Evolutionary conservation across 2,329 filamentous ascomycete genomes (phyloP), one percentile per base, ranked within the genome.

Genomic region (Raffaelea arxii): DNA sequence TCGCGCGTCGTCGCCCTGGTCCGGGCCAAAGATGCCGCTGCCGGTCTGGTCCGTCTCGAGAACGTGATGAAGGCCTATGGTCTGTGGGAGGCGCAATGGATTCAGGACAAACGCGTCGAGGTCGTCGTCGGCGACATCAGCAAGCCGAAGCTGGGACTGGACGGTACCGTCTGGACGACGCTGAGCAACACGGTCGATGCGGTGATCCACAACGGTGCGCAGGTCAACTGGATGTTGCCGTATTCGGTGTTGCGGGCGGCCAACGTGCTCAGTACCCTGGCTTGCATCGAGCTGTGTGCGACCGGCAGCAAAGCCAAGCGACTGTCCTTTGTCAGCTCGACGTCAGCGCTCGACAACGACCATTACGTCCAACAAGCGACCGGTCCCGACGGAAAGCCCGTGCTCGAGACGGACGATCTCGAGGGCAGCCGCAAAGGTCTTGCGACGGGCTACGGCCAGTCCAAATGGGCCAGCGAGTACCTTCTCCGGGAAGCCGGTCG

Each of bases 391-490:
- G 78, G 77, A 7, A 70, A 69, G 19, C 78, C 78, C 12, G 75
- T 95, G 16, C 70, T 74, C 19, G 91, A 96, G 62, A 72, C 72
- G 0, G 90, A 96, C 59, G 81, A 91, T 53, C 72, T 96, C 51
- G 70, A 78, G 54, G 87, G 89, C 45, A 90, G 86, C 57, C 74
- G 80, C 35, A 80, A 71, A 44, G 86, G 86, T 25, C 78, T 96
- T 2, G 80, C 80, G 35, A 95, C 86, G 1, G 90, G 91, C 5
- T 96, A 96, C 57, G 90, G 91, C 3, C 90, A 96, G 63, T 80
- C 78, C 53, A 96, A 97, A 67, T 96, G 89, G 89, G 85, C 78
- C 6, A 75, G 77, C 7, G 77, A 82, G 56, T 67, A 77, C 43
- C 72, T 96, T 41, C 77, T 89, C 21, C 77, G 86, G 22, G 84